Evolutionary conservation across 768 basidiomycete genomes (phyloP), one percentile per base, ranked within the genome.

Genomic region (Pisolithus microcarpus): DNA sequence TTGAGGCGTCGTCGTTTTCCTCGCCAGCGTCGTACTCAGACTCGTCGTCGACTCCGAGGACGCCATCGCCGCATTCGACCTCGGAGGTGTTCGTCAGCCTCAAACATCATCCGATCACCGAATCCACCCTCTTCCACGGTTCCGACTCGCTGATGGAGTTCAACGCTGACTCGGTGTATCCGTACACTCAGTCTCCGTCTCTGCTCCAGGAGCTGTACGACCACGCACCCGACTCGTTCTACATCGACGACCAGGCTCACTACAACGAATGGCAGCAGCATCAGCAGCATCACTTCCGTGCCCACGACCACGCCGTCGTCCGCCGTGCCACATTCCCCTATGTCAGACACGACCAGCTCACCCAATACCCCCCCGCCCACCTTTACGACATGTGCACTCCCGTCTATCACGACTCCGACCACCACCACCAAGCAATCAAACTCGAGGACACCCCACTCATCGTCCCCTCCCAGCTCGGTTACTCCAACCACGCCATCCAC

Each of bases 251-350:
- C 49, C 53, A 59, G n/a, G 60, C 65, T 7, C 64, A 66, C 57
- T 68, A 68, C 55, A 52, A 63, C 4, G 68, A 68, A 38, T 68
- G 68, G 68, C 65, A 65, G 15, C 57, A 60, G 0, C 65, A 65
- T 10, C 74, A 74, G 39, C 68, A 69, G 6, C 73, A 71, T 2
- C 71, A 68, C 13, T 52, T 48, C 19, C 56, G 53, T 21, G 26
- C 51, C 19, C 55, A 72, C 38, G 80, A 83, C 54, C 74, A 77
- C 59, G 62, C 73, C 43, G 65, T 70, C 10, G 59, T 65, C 49
- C 84, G 87, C 45, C 76, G 87, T 53, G 82, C 83, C 1, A 89
- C 87, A 0, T 88, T 80, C 67, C 87, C 87, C 43, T 84, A 82
- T 61, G 84, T 85, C 47, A 77, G 85, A 39, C 84, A 87, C 57